Base-by-base conservation (phyloP, 257 asterid species). In the Jacaranda mimosifolia region DNA sequence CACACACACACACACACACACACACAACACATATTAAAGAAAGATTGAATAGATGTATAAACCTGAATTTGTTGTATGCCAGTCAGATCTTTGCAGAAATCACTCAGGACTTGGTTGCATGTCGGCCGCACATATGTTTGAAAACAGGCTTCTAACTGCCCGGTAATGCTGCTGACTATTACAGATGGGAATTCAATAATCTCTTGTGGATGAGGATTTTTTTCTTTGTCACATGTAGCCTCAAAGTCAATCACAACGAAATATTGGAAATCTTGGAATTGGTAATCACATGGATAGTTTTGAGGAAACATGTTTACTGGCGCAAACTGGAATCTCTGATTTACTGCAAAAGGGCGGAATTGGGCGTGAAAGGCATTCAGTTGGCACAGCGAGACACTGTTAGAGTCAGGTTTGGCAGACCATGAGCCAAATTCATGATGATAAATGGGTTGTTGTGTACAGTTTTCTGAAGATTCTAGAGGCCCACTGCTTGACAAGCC, bases 21-120 rank as follows among this genome's bases (percentile, higher is more conserved):
- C 56, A 68, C 38, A 68, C 49, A 43, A 21, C 32, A 26, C 32
- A 26, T 26, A 26, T 26, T 0, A 26, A 26, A 26, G 32, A 80
- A 62, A 9, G 18, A 73, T 19, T 55, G 58, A 57, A 70, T n/a
- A 45, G 17, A 17, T 52, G 36, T 75, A 62, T 49, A 75, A 55
- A 92, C 98, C 97, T 92, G 98, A 79, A 83, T 84, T 87, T 94
- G 98, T 84, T 94, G 94, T 82, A 94, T 94, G 79, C 98, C 98
- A 57, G 98, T 92, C 65, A 94, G 93, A 81, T 88, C 97, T 86
- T 90, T 94, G 87, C 98, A 94, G 91, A 94, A 94, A 79, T 92
- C 96, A 79, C 85, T 91, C 80, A 94, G 82, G 51, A 78, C 85
- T 17, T 85, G 94, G 87, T 92, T 89, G 89, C 86, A 89, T 6